A percentile compares a stretch with the other conserved stretches of the same genome.
phyloP scores from a whole-genome alignment of 306 rosid genomes.

The Delonix regia region DNA sequence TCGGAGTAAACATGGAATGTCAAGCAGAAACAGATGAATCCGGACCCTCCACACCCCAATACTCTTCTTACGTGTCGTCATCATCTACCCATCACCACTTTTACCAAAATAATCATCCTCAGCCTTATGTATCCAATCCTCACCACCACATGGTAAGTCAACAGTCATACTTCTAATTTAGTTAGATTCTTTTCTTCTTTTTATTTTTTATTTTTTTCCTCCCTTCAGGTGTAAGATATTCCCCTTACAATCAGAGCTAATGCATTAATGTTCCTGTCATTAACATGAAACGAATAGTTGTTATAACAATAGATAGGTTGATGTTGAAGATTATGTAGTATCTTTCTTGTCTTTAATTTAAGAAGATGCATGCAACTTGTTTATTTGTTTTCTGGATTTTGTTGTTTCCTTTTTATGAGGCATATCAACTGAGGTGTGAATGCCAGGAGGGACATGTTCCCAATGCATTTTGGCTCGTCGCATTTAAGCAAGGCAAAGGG shows the following conservation, averaged over 20 bases:
- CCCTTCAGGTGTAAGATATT: conserved; percentile 35
- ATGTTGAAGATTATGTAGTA: conserved; percentile 48
- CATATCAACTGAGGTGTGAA: conserved; percentile 46
- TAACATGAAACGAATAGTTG: conserved; percentile 35
- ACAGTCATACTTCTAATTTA: conserved; percentile 40
- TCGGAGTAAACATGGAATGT: conserved; percentile 96
- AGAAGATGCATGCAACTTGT: conserved; percentile 44
- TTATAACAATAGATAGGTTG: conserved; percentile 30
- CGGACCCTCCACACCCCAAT: conserved; percentile 48
- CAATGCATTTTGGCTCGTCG: conserved; percentile 26
- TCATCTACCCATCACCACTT: conserved; percentile 43
- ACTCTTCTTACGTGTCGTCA: conserved; percentile 41
- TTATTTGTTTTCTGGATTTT: conserved; percentile 38
- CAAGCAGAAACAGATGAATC: conserved; percentile 51
- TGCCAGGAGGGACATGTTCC: conserved; percentile 39
- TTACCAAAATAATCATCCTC: conserved; percentile 44
- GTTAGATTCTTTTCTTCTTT: conserved; percentile 12
- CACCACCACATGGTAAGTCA: conserved; percentile 69
- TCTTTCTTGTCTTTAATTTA: conserved; percentile 47
- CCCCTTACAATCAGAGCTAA: conserved; percentile 19
- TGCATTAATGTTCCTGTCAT: conserved; percentile 16
- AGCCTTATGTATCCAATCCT: conserved; percentile 41
- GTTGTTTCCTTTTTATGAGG: conserved; percentile 54
- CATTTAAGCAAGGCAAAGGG: background rate
- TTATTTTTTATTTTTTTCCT: too few species aligned